Conservation (phyloP, 768 basidiomycete species). For the Russula emetica region DNA sequence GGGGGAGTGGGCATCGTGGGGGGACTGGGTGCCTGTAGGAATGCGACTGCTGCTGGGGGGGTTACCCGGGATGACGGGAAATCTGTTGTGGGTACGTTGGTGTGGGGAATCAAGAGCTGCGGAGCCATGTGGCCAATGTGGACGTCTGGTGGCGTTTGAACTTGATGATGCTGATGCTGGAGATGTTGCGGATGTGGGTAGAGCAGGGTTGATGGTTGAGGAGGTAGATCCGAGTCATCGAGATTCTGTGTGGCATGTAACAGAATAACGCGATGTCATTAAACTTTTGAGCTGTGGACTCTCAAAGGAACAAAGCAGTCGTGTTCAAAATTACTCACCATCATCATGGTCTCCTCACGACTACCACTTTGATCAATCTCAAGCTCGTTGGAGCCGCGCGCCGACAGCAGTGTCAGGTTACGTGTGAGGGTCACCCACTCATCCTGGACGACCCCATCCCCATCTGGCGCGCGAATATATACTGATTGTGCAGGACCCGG, state of each 20-base stretch:
- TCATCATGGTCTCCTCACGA: slow-evolving; percentile 47
- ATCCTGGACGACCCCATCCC: slow-evolving; percentile 16
- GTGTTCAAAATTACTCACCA: slow-evolving; percentile 28
- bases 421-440: slow-evolving; percentile 75
- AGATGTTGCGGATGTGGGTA: slow-evolving; percentile 15
- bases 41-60: neutral
- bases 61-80: neutral
- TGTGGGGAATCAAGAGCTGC: slow-evolving; percentile 14
- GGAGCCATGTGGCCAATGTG: slow-evolving; percentile 33
- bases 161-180: slow-evolving; percentile 15
- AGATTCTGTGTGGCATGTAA: slow-evolving; percentile 22
- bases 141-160: slow-evolving; percentile 22
- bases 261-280: neutral
- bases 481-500: neutral
- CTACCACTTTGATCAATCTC: neutral
- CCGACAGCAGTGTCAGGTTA: slow-evolving; percentile 49
- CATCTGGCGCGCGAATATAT: slow-evolving; percentile 20
- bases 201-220: slow-evolving; percentile 13
- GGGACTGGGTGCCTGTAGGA: slow-evolving; percentile 10
- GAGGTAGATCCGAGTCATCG: slow-evolving; percentile 16
- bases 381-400: neutral
- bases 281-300: slow-evolving; percentile 3
- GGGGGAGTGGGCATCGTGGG: slow-evolving; percentile 12
- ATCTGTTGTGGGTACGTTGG: neutral
- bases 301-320: neutral